Conservation (phyloP, 257 asterid species). For the Dorcoceras hygrometricum region DNA sequence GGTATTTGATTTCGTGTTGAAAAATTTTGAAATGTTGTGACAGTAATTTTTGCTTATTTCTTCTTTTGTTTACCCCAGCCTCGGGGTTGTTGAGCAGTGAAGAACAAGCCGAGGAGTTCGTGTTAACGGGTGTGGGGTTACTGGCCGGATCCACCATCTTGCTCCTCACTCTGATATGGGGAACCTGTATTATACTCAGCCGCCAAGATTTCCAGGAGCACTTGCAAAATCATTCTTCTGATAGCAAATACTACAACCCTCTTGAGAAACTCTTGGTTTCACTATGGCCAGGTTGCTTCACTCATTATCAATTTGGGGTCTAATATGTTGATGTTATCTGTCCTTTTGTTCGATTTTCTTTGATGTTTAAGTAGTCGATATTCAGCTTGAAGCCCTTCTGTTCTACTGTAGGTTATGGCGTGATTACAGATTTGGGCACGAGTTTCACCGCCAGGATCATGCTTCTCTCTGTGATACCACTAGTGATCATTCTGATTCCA, state of each 20-base stretch:
- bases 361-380: no score
- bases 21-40: no score
- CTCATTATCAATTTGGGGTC: no score
- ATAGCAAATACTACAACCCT: conserved; percentile 15
- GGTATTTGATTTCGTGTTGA: no score
- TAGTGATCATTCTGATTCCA: conserved; percentile 24
- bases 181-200: conserved; percentile 51
- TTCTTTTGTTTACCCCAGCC: conserved; percentile 28
- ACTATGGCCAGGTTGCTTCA: conserved; percentile 43
- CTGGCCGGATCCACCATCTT: conserved; percentile 70
- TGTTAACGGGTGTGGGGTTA: conserved; percentile 60
- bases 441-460: conserved; percentile 28
- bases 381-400: no score
- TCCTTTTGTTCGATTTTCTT: no score
- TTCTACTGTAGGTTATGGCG: conserved; percentile 21
- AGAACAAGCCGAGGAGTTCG: conserved; percentile 50
- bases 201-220: conserved; percentile 25
- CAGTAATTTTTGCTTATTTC: no score
- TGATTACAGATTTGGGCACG: conserved; percentile 23
- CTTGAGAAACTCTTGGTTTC: conserved; percentile 37
- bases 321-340: background rate
- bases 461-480: conserved; percentile 32
- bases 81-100: conserved; percentile 54
- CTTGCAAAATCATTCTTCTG: conserved; percentile 11
- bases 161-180: conserved; percentile 60